Percentiles rank a stretch among this genome's conserved stretches.
Conservation (phyloP, 2,329 filamentous ascomycete species). For the Nothomitra cinnamomea region DNA sequence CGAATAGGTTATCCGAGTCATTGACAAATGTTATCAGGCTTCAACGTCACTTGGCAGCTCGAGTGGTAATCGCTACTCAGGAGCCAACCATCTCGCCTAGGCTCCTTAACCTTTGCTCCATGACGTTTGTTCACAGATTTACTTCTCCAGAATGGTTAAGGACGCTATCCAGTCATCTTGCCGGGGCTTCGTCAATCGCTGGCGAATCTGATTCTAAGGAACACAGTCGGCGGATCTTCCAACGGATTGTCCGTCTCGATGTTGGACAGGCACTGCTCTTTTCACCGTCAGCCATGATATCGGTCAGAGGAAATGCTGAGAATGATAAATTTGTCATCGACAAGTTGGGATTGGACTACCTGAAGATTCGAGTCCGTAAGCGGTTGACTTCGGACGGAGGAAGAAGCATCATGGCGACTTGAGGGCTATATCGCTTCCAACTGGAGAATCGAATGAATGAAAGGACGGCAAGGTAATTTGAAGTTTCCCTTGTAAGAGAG, state of each 20-base stretch:
- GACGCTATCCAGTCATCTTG: slow-evolving; percentile 11
- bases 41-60: slow-evolving; percentile 12
- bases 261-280: slow-evolving; percentile 15
- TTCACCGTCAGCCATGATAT: slow-evolving; percentile 12
- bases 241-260: slow-evolving; percentile 10
- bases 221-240: slow-evolving; percentile 8
- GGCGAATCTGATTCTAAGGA: slow-evolving; percentile 3
- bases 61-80: slow-evolving; percentile 14
- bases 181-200: slow-evolving; percentile 6
- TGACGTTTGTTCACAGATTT: slow-evolving; percentile 15
- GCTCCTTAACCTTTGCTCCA: slow-evolving; percentile 13
- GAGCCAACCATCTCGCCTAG: slow-evolving; percentile 14
- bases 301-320: neutral
- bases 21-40: slow-evolving; percentile 13
- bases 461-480: too few relatives aligned
- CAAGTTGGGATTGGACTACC: slow-evolving; percentile 8
- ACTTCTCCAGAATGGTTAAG: slow-evolving; percentile 13
- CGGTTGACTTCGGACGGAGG: slow-evolving; percentile 12
- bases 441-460: too few relatives aligned
- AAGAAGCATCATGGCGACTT: slow-evolving; percentile 8
- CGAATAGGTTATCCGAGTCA: slow-evolving; percentile 9
- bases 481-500: too few relatives aligned
- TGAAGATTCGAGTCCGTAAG: slow-evolving; percentile 11
- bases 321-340: neutral
- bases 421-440: too few relatives aligned